A percentile compares a stretch with the other conserved stretches of the same genome.
phyloP scores from a whole-genome alignment of 441 rosid genomes.

The Euphorbia schlechtendalii region DNA sequence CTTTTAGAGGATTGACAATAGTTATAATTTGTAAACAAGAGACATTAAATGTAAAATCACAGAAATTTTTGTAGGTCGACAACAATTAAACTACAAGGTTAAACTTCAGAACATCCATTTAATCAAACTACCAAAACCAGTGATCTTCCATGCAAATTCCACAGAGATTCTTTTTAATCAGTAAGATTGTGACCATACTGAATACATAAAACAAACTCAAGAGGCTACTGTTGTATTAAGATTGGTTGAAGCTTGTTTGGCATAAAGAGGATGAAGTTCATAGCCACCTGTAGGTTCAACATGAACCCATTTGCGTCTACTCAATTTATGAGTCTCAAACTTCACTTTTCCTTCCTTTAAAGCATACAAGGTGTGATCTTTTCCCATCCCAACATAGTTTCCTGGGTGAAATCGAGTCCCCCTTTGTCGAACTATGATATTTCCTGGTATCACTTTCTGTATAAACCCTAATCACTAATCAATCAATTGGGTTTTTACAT shows the following conservation, averaged over 20 bases:
- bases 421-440: conserved; percentile 61
- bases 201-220: neutral
- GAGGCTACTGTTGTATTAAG: conserved; percentile 26
- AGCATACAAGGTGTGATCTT: conserved; percentile 79
- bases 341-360: conserved; percentile 71
- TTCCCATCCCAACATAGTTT: conserved; percentile 75
- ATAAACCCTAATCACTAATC: neutral
- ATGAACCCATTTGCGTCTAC: conserved; percentile 74
- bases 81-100: too few species aligned
- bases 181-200: neutral
- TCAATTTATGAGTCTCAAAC: conserved; percentile 51
- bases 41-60: too few species aligned
- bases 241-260: conserved; percentile 18
- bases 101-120: too few species aligned
- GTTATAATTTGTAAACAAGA: too few species aligned
- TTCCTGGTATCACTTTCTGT: conserved; percentile 69
- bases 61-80: too few species aligned
- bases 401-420: conserved; percentile 87
- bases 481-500: neutral
- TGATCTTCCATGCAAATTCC: neutral
- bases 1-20: too few species aligned
- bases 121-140: too few species aligned
- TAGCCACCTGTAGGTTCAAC: conserved; percentile 60
- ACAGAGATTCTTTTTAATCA: too few species aligned
- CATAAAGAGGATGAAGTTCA: conserved; percentile 56